These are phyloP conservation scores for Cercospora zeae-maydis DNA, from an alignment of 2,329 filamentous ascomycete genomes.

Conservation along the genomic window DNA sequence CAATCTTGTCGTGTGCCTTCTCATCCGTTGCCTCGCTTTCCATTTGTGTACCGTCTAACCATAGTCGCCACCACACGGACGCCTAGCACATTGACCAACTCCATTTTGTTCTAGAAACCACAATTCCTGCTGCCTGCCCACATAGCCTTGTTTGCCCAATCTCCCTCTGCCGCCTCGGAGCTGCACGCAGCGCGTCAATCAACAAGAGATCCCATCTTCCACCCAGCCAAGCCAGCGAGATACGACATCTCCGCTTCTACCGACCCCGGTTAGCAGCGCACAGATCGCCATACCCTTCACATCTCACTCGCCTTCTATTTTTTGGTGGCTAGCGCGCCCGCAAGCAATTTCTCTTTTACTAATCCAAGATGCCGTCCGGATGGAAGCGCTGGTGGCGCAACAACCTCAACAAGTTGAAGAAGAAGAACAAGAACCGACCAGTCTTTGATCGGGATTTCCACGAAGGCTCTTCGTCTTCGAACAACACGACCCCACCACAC, in stretches of 20 bases:
- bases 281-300: not conserved
- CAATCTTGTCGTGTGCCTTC: not conserved
- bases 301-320: conserved; percentile 4
- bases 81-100: not conserved
- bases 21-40: not conserved
- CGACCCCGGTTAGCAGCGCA: not conserved
- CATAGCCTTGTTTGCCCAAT: not conserved
- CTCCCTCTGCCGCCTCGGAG: not conserved
- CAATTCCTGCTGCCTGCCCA: not conserved
- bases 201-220: not conserved
- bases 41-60: not conserved
- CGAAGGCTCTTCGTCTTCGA: not conserved
- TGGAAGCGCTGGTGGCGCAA: conserved; percentile 16
- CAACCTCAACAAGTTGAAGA: conserved; percentile 15
- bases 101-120: not conserved
- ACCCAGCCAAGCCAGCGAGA: not conserved
- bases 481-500: not conserved
- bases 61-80: not conserved
- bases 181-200: not conserved
- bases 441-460: conserved; percentile 13
- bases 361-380: conserved; percentile 1
- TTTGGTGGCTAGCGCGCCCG: not conserved
- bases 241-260: not conserved
- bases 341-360: not conserved
- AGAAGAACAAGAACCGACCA: conserved; percentile 11